A percentile compares a stretch with the other conserved stretches of the same genome.
Conservation (phyloP, 495 filamentous ascomycete genomes). For the Podospora anserina region DNA sequence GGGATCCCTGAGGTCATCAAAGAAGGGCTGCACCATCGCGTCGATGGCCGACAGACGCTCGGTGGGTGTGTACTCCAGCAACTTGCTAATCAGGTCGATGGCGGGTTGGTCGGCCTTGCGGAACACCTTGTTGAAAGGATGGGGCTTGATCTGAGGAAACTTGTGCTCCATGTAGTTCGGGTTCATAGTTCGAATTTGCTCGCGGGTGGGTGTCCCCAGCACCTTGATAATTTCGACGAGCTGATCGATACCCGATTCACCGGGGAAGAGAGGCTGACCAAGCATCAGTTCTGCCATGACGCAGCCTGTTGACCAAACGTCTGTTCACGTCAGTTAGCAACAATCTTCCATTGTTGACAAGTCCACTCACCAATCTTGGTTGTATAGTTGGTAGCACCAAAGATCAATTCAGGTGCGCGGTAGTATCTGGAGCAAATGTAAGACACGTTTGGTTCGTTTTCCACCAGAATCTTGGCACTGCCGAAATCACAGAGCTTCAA, state of each 20-base stretch:
- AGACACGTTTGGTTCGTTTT: constrained; percentile 98
- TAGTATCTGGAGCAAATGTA: constrained; percentile 99
- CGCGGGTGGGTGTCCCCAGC: constrained; percentile 92
- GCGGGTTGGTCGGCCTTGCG: constrained; percentile 87
- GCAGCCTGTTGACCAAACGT: constrained; percentile 98
- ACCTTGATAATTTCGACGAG: constrained; percentile 99
- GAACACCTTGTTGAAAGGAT: constrained; percentile 99
- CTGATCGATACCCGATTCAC: constrained; percentile 97
- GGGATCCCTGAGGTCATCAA: constrained; percentile 91
- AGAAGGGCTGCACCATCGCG: constrained; percentile 98
- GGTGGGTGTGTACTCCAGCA: constrained; percentile 96
- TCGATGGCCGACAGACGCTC: constrained; percentile 91
- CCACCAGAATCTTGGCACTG: constrained; percentile 96
- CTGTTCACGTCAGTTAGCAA: constrained; percentile 46
- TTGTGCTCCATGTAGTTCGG: constrained; percentile 99
- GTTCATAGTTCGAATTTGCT: constrained; percentile 99
- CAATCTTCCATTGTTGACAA: background rate
- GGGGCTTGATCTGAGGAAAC: constrained; percentile 99
- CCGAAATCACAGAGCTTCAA: constrained; percentile 99
- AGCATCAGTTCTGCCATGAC: constrained; percentile 99
- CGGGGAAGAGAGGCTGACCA: constrained; percentile 97
- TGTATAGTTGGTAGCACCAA: constrained; percentile 98
- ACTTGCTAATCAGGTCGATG: constrained; percentile 88
- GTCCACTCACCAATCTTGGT: constrained; percentile 88
- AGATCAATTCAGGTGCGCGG: constrained; percentile 95